Percentiles rank a stretch among this genome's conserved stretches.
Conservation (phyloP, 202 grass and related monocot species). For the Schoenoplectus tabernaemontani region DNA sequence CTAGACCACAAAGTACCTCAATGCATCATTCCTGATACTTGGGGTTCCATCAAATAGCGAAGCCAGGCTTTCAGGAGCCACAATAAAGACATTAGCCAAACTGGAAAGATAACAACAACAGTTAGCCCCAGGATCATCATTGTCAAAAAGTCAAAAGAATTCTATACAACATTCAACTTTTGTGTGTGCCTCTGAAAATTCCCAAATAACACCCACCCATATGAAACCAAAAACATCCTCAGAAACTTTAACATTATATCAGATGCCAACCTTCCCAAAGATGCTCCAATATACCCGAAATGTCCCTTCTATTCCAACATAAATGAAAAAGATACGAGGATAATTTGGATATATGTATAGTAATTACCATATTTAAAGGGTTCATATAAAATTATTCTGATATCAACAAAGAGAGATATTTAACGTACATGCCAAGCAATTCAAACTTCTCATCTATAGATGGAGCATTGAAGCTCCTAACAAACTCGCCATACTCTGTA, state of each 20-base stretch:
- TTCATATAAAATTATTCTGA: not conserved
- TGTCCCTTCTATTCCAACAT: not conserved
- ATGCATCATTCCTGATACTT: slow-evolving; percentile 86
- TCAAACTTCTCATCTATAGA: slow-evolving; percentile 98
- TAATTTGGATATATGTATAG: not conserved
- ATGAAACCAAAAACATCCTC: not conserved
- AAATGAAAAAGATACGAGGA: not conserved
- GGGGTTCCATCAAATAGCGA: slow-evolving; percentile 91
- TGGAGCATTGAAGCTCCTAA: slow-evolving; percentile 90
- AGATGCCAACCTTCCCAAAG: not conserved
- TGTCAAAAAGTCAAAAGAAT: not conserved
- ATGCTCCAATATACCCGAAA: not conserved
- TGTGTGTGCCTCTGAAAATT: not conserved
- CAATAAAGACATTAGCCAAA: slow-evolving; percentile 96
- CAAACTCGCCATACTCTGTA: slow-evolving; percentile 94
- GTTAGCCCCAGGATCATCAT: slow-evolving; percentile 4
- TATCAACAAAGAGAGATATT: slow-evolving; percentile 9
- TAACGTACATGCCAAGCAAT: slow-evolving; percentile 87
- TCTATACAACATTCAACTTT: not conserved
- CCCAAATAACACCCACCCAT: not conserved
- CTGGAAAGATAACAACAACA: slow-evolving; percentile 28
- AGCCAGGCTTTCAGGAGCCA: slow-evolving; percentile 92
- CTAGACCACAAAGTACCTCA: slow-evolving; percentile 41
- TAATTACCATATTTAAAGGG: not conserved
- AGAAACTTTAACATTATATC: not conserved